Evolutionary conservation across 2,329 filamentous ascomycete species (phyloP), one percentile per base, ranked within the genome.

Genomic region (Xylaria sp.): DNA sequence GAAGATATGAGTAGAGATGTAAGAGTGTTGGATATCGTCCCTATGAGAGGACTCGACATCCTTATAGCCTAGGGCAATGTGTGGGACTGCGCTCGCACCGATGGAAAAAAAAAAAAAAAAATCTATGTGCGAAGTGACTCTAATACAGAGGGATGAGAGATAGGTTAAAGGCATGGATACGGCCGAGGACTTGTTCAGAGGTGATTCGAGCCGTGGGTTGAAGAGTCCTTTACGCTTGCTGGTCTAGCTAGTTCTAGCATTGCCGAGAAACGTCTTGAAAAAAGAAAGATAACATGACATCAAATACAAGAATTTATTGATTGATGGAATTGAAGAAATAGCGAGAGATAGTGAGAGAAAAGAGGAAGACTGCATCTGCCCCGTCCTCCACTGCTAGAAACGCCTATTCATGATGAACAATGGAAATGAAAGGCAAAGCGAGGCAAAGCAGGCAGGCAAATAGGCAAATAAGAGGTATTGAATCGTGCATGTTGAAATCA

Each of bases 1-100:
- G 71, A 75, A 68, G 63, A 73, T 63, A 77, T 72, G 73, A 77
- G 55, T 74, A 61, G 58, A 67, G 64, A 65, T 71, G 69, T 63
- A 70, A 71, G 50, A 44, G 68, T 44, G 65, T 66, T 63, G 66
- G 61, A 70, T 62, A 65, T 40, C 67, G 71, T 74, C 70, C 61
- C 2, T 65, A 66, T 63, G 29, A 57, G 37, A 61, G 44, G 70
- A 71, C 50, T 66, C 53, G 64, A 71, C 67, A 65, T 68, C 35
- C 59, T 60, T 59, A 59, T 48, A 58, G 25, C 32, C 64, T 42
- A 53, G 47, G 61, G 40, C 47, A 18, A 55, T 32, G 35, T 44
- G 37, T 48, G 12, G 16, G 42, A 54, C 21, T 37, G 47, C n/a
- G 40, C 42, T 59, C 16, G 47, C 29, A 40, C 25, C n/a, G n/a